Conservation (phyloP, 2,329 filamentous ascomycete species). For the Cercospora sp. region DNA sequence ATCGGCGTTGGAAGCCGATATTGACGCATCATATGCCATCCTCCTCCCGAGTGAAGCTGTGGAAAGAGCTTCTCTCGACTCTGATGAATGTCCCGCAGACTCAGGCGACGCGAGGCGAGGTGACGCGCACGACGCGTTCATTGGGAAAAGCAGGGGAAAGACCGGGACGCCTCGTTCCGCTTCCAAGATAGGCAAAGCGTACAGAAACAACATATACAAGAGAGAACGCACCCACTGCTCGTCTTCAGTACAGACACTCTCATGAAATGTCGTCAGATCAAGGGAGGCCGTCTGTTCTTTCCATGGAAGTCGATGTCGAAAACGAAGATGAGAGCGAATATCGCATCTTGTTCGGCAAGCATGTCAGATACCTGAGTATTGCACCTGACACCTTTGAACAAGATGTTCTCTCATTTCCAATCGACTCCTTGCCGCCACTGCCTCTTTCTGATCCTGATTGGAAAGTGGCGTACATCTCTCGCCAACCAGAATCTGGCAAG, state of each 20-base stretch:
- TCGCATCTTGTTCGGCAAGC: not conserved
- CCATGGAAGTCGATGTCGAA: conserved; percentile 3
- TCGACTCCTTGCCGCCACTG: not conserved
- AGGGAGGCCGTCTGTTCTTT: not conserved
- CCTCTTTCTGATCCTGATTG: not conserved
- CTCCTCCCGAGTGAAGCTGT: not conserved
- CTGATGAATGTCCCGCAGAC: not conserved
- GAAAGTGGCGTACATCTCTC: not conserved
- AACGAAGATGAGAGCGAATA: conserved; percentile 1
- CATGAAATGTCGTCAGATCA: not conserved
- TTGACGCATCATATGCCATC: not conserved
- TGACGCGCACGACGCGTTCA: too few relatives aligned
- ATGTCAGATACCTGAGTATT: not conserved
- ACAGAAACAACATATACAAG: too few relatives aligned
- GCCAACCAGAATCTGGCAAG: not conserved
- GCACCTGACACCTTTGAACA: not conserved
- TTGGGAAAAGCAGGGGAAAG: too few relatives aligned
- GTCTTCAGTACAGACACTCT: too few relatives aligned
- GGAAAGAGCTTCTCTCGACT: not conserved
- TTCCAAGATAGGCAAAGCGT: too few relatives aligned
- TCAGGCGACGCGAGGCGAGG: not conserved
- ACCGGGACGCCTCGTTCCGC: too few relatives aligned
- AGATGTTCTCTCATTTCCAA: not conserved
- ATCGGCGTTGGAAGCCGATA: not conserved
- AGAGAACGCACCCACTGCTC: too few relatives aligned